phyloP scores from a whole-genome alignment of 2,329 filamentous ascomycete genomes.

The Trichoderma endophyticum region DNA sequence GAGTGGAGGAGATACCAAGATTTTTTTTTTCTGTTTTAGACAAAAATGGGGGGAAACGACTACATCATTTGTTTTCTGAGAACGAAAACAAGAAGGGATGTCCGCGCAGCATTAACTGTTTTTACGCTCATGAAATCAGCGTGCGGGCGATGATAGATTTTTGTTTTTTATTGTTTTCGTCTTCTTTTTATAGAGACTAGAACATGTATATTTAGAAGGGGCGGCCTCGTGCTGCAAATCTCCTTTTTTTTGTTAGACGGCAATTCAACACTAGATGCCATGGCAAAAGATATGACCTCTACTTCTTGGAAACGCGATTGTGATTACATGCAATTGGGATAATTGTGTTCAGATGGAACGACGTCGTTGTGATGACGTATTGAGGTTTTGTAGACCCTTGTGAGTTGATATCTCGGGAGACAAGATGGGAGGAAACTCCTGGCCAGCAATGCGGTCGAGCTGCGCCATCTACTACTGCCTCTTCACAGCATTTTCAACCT shows the following conservation, averaged over 20 bases:
- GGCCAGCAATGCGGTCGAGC: no score
- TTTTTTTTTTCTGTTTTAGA: constrained; percentile 4
- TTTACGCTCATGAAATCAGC: neutral
- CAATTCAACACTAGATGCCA: neutral
- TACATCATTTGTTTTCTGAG: neutral
- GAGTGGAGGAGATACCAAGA: constrained; percentile 1
- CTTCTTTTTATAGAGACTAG: neutral
- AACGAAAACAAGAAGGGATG: neutral
- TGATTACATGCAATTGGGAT: neutral
- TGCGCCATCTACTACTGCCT: no score
- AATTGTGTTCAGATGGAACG: neutral
- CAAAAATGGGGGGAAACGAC: neutral
- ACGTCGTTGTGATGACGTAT: neutral
- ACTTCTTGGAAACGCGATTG: neutral
- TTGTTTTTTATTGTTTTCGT: neutral
- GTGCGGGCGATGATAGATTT: constrained; percentile 12
- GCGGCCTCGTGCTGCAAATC: neutral
- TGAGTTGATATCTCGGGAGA: neutral
- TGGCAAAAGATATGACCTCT: neutral
- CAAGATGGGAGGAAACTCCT: neutral
- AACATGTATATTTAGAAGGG: constrained; percentile 8
- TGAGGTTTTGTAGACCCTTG: neutral
- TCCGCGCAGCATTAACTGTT: constrained; percentile 3
- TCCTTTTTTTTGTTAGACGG: constrained; percentile 1
- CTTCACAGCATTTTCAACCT: neutral